Evolutionary conservation across 352 stramenopile genomes (phyloP).

Genomic region (Phytophthora colocasiae): DNA sequence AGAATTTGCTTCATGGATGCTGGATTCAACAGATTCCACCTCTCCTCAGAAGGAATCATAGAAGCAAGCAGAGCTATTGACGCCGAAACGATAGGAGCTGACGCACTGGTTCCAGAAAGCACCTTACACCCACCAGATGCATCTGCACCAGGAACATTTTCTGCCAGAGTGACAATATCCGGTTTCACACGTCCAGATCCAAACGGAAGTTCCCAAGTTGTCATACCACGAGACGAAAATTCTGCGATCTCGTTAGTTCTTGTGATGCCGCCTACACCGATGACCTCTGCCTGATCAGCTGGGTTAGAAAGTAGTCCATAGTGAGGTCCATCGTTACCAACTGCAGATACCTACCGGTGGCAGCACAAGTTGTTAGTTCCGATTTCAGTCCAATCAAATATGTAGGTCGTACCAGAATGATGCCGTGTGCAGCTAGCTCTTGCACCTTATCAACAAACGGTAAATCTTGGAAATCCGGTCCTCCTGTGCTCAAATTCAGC

Average conservation of each 20-base stretch:
- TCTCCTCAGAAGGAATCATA: constrained; percentile 58
- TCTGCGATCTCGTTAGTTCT: constrained; percentile 61
- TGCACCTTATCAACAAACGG: constrained; percentile 92
- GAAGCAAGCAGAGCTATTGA: constrained; percentile 80
- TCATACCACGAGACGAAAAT: constrained; percentile 89
- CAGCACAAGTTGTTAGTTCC: constrained; percentile 3
- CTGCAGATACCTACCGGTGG: constrained; percentile 65
- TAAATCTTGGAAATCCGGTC: constrained; percentile 84
- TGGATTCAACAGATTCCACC: constrained; percentile 68
- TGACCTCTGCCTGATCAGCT: constrained; percentile 85
- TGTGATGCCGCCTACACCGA: constrained; percentile 82
- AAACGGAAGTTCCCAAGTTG: constrained; percentile 84
- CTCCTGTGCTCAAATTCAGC: constrained; percentile 89
- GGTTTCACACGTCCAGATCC: constrained; percentile 88
- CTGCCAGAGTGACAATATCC: constrained; percentile 76
- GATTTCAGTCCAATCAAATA: not conserved
- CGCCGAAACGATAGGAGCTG: constrained; percentile 82
- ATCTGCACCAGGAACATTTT: constrained; percentile 72
- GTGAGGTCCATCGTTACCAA: constrained; percentile 86
- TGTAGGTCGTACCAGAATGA: constrained; percentile 65
- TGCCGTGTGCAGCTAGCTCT: constrained; percentile 76
- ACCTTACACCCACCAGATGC: constrained; percentile 59
- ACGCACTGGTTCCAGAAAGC: constrained; percentile 86
- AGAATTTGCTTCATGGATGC: constrained; percentile 80
- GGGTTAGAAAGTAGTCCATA: constrained; percentile 89